Evolutionary conservation across 345 rosid genomes (phyloP), one percentile per base, ranked within the genome.

Genomic region (Durio zibethinus): DNA sequence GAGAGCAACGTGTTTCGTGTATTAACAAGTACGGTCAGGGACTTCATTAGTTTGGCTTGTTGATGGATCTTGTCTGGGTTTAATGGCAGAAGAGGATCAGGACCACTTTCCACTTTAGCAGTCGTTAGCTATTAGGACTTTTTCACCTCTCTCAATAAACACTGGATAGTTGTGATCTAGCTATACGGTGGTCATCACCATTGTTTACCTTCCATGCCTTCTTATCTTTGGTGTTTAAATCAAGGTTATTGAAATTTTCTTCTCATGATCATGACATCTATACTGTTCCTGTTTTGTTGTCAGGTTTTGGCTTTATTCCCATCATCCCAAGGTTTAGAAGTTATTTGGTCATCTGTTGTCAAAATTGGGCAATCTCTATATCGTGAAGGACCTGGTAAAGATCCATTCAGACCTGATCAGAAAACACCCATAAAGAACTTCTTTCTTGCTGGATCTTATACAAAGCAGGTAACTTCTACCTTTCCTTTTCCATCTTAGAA

Each of bases 391-490:
- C 97, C 97, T 0, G 98, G 98, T 4, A 92, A 92, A 85, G 99
- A 93, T 84, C 99, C 99, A 67, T 93, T 92, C 83, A 82, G 99
- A 78, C 99, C 99, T 2, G 97, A 96, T 87, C 99, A 96, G 81
- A 96, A 84, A 87, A 93, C 99, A 2, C 99, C 99, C 0, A 78
- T 93, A 48, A 90, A 86, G 82, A 96, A 93, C 78, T 96, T 96
- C 83, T 93, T 93, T 89, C 97, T 96, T 3, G 91, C 99, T 7
- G 98, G 99, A 57, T 96, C 99, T 8, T 92, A 96, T 80, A 93
- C 97, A 60, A 96, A 92, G 78, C 99, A 93, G 99, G 99, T 93
- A 77, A 75, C 50, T 23, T 73, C 61, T 5, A 63, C 35, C 38
- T 31, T 65, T 27, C 29, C 5, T 9, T 7, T 20, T 47, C n/a